Base-by-base conservation (phyloP, 2,329 filamentous ascomycete species). In the Fusarium sarcochroum region DNA sequence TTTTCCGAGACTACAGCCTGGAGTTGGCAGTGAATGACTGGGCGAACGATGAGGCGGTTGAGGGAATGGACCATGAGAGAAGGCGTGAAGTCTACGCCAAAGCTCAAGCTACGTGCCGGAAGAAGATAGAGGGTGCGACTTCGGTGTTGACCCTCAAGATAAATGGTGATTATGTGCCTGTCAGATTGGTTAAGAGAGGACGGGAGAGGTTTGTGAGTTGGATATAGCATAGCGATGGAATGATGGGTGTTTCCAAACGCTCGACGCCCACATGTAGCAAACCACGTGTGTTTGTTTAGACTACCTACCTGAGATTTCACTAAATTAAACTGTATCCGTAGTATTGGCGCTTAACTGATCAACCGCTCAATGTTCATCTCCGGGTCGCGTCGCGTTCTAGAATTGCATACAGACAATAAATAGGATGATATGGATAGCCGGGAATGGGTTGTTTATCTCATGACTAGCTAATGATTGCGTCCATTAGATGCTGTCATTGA, bases 121-220 rank as follows among this genome's bases (percentile, higher is more conserved):
- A 80, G 51, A 82, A 86, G 53, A 75, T 93, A 48, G 79, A 78
- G 58, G 79, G 82, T 32, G 89, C 91, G 70, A 84, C 80, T 27
- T 86, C 86, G n/a, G 78, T 92, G 58, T 84, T 95, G 63, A 94
- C 92, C 62, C 81, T 95, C 69, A 92, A 93, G 80, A 82, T 95
- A 77, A 84, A 89, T 30, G 84, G 81, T n/a, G 81, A 81, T 7
- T 81, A 85, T 55, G 87, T 95, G 34, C 90, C 90, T 0, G 80
- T 95, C 40, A 81, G 91, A 66, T 78, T 95, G 68, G 90, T 93
- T 11, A 88, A 81, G 80, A 87, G 90, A 69, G 92, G 92, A 0
- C 79, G 86, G 67, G 93, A 94, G 83, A 85, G 86, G 73, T 94
- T 94, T 79, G 79, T 87, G 37, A 74, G 78, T 41, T 80, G 80